Base-by-base conservation (phyloP, 495 filamentous ascomycete genomes). In the Aspergillus steynii region DNA sequence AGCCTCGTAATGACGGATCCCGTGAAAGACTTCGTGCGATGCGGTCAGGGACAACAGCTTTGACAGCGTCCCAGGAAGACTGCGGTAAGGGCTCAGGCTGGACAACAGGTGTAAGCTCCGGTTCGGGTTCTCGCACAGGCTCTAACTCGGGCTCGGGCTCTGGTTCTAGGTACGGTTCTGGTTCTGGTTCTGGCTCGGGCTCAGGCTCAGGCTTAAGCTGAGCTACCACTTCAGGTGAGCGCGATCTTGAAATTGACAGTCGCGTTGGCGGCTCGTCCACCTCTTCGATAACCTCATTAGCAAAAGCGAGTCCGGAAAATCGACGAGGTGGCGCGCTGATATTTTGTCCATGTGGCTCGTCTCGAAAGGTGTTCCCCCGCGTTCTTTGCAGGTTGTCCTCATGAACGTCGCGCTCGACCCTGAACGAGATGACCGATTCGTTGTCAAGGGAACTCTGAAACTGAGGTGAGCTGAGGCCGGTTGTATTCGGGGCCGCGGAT, bases 341-440 rank as follows among this genome's bases (percentile, higher is more conserved):
- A 31, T 74, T 77, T 37, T 61, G 66, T 1, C 75, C 75, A 26
- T 71, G 73, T 2, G 54, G 54, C 12, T 64, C 66, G 25, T 64
- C 59, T 20, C 56, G 62, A 53, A 66, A 72, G 48, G 65, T 61
- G 53, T 66, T 63, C 42, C 73, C 68, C 26, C 71, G 65, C 32
- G 74, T 76, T 29, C 77, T 68, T 62, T 74, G 71, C 8, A 81
- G 50, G 31, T 77, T 60, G 58, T 79, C 77, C 8, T 73, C 69
- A 46, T 80, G 73, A 54, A 80, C 66, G 48, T 77, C 72, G n/a
- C 78, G 76, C 42, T 81, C 78, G n/a, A 81, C 51, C 10, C 62
- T 64, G 63, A 68, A 81, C 5, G 77, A 79, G 2, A 74, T 55
- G 7, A 73, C 66, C 2, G 77, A 80, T 4, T 71, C 74, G 55